Conservation (phyloP, 2,329 filamentous ascomycete species). For the Helotiales sp. region DNA sequence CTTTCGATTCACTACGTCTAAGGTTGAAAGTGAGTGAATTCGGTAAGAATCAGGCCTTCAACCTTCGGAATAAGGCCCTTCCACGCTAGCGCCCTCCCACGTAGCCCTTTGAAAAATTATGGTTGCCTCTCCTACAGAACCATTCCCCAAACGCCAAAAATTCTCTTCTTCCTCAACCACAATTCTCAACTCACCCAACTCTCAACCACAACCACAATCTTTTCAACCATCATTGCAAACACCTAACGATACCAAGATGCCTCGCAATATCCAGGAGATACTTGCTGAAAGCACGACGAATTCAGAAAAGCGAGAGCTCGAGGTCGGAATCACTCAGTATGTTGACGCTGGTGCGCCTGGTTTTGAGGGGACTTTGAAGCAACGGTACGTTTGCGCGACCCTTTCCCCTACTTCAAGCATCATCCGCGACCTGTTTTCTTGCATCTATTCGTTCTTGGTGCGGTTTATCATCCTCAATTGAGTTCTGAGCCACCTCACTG, state of each 20-base stretch:
- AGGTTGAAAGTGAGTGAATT: not conserved
- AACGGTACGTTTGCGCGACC: constrained; percentile 48
- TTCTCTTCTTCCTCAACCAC: constrained; percentile 12
- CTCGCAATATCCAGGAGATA: not conserved
- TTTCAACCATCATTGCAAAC: not conserved
- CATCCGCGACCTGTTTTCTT: not conserved
- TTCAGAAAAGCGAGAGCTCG: constrained; percentile 21
- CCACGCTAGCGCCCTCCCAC: too few species aligned
- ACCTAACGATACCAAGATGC: constrained; percentile 10
- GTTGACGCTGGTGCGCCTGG: constrained; percentile 56
- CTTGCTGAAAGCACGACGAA: not conserved
- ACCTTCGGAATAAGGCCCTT: too few species aligned
- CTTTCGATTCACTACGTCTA: not conserved
- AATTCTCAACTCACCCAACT: not conserved
- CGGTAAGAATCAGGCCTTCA: too few species aligned
- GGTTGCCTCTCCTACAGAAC: not conserved
- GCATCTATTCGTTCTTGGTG: not conserved
- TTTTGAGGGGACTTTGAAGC: constrained; percentile 67
- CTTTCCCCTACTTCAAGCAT: not conserved
- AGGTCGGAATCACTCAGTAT: constrained; percentile 64
- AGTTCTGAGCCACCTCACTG: not conserved
- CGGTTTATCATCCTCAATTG: not conserved
- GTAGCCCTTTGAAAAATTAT: too few species aligned
- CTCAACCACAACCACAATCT: not conserved
- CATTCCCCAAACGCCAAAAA: constrained; percentile 25